phyloP scores from a whole-genome alignment of 148 eudicot species.

The Cornus florida region DNA sequence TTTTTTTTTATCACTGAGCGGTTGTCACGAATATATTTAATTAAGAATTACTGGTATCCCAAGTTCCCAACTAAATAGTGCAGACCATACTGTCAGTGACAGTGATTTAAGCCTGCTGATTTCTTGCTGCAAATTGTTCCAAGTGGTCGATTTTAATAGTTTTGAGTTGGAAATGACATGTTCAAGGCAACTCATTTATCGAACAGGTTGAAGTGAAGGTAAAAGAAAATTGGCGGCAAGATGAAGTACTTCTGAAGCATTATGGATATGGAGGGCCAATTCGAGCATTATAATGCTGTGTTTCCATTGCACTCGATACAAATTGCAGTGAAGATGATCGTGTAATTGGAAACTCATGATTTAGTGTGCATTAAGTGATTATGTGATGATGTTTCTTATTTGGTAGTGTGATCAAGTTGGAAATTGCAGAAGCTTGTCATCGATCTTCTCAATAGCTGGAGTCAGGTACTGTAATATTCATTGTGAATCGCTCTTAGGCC shows the following conservation, averaged over 20 bases:
- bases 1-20: not conserved
- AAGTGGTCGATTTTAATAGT: not conserved
- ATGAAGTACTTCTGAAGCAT: slow-evolving; percentile 77
- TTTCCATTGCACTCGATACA: not conserved
- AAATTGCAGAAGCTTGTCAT: not conserved
- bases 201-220: slow-evolving; percentile 87
- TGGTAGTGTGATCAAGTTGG: not conserved
- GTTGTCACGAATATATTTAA: too few species aligned
- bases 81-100: not conserved
- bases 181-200: slow-evolving; percentile 2
- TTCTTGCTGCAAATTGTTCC: not conserved
- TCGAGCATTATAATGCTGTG: slow-evolving; percentile 36
- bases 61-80: not conserved
- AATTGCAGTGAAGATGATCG: not conserved
- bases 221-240: slow-evolving; percentile 95
- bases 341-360: not conserved
- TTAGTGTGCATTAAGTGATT: not conserved
- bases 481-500: too few species aligned
- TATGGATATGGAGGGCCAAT: slow-evolving; percentile 90
- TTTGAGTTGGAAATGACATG: not conserved
- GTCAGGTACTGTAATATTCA: not conserved
- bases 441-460: slow-evolving; percentile 1
- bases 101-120: not conserved
- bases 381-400: not conserved
- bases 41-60: not conserved